These are phyloP conservation scores for Ogataea trehaloabstinens DNA, from an alignment of 805 yeast species.

Conservation along the genomic window DNA sequence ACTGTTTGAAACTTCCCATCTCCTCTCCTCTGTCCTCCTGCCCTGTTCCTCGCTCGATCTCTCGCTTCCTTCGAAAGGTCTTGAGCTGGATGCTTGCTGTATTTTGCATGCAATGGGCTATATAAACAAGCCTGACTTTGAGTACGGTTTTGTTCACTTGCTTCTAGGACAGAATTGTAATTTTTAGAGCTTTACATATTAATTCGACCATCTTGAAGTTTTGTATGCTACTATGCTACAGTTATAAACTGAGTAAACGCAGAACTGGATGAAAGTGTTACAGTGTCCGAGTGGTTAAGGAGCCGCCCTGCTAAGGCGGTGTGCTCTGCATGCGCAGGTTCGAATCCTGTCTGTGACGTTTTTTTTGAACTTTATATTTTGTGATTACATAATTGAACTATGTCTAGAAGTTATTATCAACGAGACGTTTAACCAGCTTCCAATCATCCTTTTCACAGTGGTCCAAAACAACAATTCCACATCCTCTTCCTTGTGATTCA, in stretches of 20 bases:
- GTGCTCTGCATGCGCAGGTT: conserved; percentile 97
- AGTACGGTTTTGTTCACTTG: conserved; percentile 51
- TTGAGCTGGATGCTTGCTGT: conserved; percentile 61
- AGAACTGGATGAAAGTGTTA: conserved; percentile 39
- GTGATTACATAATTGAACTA: no score
- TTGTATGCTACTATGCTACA: no score
- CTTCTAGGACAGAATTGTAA: conserved; percentile 38
- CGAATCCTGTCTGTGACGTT: conserved; percentile 99
- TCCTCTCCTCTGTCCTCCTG: conserved; percentile 18
- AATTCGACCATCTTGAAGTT: background rate
- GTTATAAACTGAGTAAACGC: conserved; percentile 1
- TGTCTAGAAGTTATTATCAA: conserved; percentile 56
- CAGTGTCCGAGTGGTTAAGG: conserved; percentile 77
- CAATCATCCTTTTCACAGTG: conserved; percentile 62
- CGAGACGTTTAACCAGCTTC: conserved; percentile 49
- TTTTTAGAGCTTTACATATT: conserved; percentile 35
- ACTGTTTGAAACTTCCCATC: no score
- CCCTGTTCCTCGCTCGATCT: conserved; percentile 70
- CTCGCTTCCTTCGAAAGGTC: conserved; percentile 33
- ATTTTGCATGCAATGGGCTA: conserved; percentile 47
- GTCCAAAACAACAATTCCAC: conserved; percentile 68
- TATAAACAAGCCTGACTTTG: conserved; percentile 48
- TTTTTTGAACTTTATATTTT: no score
- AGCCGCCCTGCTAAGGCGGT: conserved; percentile 83
- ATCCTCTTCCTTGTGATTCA: conserved; percentile 49